These are phyloP conservation scores for Scheffersomyces parashehatae DNA, from an alignment of 1,139 yeast genomes.

Conservation along the genomic window DNA sequence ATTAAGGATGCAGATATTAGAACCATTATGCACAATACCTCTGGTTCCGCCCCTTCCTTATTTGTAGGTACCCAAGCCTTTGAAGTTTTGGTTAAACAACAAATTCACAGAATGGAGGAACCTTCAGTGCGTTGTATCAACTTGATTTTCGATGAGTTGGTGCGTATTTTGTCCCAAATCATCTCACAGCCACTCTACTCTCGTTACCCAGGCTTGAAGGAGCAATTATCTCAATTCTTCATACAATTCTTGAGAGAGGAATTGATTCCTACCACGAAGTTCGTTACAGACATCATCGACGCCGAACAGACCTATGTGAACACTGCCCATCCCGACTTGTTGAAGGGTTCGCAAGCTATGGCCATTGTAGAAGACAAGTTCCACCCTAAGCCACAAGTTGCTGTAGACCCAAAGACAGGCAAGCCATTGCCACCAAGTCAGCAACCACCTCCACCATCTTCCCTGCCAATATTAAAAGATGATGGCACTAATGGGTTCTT, in stretches of 20 bases:
- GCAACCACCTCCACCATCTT: slow-evolving; percentile 31
- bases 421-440: slow-evolving; percentile 61
- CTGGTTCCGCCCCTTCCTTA: slow-evolving; percentile 96
- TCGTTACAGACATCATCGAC: slow-evolving; percentile 77
- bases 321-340: slow-evolving; percentile 95
- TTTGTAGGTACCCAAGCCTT: slow-evolving; percentile 98
- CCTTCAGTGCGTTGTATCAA: slow-evolving; percentile 88
- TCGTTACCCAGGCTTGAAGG: slow-evolving; percentile 89
- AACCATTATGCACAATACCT: slow-evolving; percentile 95
- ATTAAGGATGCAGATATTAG: slow-evolving; percentile 96
- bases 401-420: slow-evolving; percentile 92
- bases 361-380: slow-evolving; percentile 88
- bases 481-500: slow-evolving; percentile 72
- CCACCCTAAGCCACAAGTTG: slow-evolving; percentile 79
- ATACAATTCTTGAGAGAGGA: slow-evolving; percentile 80
- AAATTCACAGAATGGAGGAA: slow-evolving; percentile 91
- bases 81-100: slow-evolving; percentile 94
- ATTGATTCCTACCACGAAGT: slow-evolving; percentile 79
- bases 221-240: slow-evolving; percentile 77
- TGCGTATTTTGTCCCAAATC: slow-evolving; percentile 84
- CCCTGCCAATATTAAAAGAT: slow-evolving; percentile 28
- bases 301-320: slow-evolving; percentile 93
- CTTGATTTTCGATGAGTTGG: slow-evolving; percentile 91
- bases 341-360: slow-evolving; percentile 95
- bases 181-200: slow-evolving; percentile 78